Conservation (phyloP, 495 filamentous ascomycete genomes). For the Daldinia bambusicola region DNA sequence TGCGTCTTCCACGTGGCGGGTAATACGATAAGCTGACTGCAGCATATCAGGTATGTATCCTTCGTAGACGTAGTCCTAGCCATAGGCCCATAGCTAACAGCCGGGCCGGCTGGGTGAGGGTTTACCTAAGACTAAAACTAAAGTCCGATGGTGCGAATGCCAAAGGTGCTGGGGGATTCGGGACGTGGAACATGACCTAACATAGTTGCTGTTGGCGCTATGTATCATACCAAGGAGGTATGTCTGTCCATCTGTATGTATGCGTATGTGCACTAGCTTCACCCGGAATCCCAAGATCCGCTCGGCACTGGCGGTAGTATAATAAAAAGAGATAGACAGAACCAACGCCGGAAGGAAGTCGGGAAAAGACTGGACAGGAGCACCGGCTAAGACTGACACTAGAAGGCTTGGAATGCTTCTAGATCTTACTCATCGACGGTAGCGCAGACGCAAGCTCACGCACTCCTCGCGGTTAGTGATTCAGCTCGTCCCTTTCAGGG, state of each 20-base stretch:
- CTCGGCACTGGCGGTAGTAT: constrained; percentile 17
- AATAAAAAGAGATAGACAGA: not conserved
- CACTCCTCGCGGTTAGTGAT: not conserved
- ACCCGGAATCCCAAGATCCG: constrained; percentile 1
- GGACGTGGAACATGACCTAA: constrained; percentile 2
- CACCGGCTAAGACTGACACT: not conserved
- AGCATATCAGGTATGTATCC: too few relatives aligned
- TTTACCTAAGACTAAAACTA: not conserved
- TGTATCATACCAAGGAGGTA: not conserved
- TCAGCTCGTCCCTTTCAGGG: constrained; percentile 12
- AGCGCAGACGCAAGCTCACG: not conserved
- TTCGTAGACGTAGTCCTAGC: not conserved
- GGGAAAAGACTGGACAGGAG: not conserved
- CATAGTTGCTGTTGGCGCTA: not conserved
- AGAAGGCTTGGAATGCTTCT: constrained; percentile 1
- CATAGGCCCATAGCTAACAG: too few relatives aligned
- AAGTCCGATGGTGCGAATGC: constrained; percentile 1
- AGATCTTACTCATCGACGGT: constrained; percentile 11
- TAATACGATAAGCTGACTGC: constrained; percentile 37
- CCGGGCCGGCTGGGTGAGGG: not conserved
- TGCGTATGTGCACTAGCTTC: not conserved
- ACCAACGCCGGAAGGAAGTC: not conserved
- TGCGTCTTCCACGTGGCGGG: constrained; percentile 39
- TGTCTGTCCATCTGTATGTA: not conserved
- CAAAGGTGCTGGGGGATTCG: constrained; percentile 16